Base-by-base conservation (phyloP, 169 alveolate genomes). In the Eimeria tenella region DNA sequence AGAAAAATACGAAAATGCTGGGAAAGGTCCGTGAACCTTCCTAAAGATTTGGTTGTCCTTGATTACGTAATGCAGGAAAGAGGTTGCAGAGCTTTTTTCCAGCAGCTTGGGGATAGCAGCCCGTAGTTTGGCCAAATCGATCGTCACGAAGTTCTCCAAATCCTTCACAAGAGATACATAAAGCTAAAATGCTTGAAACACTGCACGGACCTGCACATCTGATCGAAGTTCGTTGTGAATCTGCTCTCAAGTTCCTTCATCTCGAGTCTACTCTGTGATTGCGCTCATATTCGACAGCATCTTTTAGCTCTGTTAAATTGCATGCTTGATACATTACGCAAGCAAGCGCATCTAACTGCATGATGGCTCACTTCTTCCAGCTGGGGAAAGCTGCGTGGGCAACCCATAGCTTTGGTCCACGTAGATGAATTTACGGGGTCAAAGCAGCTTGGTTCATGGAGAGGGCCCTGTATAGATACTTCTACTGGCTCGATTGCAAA, bases 51-150 rank as follows among this genome's bases (percentile, higher is more conserved):
- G 86, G 79, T 91, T 91, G 86, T 91, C 92, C 58, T 91, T 91
- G 86, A 91, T n/a, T 52, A 91, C 95, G 70, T 91, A 91, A 58
- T 91, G 95, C 56, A 91, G 7, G 21, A 91, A 53, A 7, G 95
- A 77, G 13, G 86, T 60, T 52, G 74, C 92, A 11, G 95, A 71
- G 63, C 88, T 65, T 21, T 77, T 71, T 13, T 50, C 79, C 31
- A 62, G 60, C 4, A 91, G 82, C 55, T 62, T 58, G 52, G 92
- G 95, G 53, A 73, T 74, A n/a, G 88, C 95, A 5, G 49, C 62
- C 31, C 95, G 91, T 62, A 91, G 92, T 31, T 71, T 55, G 17
- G n/a, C 92, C 55, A 91, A 60, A 79, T 91, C 95, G 63, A 91
- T 25, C 8, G 88, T 42, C 63, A 81, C 91, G n/a, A 91, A 91